Percentiles rank a stretch among this genome's conserved stretches.
Evolutionary conservation across 2,329 filamentous ascomycete genomes (phyloP).

Genomic region (Colletotrichum filicis): DNA sequence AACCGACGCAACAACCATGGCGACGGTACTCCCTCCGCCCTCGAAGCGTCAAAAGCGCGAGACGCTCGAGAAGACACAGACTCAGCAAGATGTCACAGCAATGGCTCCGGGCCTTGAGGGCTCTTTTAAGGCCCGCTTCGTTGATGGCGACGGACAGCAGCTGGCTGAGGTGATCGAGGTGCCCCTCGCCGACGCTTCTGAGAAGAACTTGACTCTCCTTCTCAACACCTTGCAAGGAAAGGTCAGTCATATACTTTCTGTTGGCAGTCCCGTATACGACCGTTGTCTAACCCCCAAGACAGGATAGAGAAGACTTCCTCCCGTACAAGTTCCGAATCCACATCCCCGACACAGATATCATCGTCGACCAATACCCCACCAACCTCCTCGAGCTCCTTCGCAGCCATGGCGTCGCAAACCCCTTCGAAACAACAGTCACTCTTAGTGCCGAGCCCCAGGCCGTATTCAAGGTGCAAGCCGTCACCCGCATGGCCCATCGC

Average conservation of each 20-base stretch:
- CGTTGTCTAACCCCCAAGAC: constrained; percentile 14
- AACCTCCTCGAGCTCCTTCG: constrained; percentile 66
- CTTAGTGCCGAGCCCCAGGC: constrained; percentile 82
- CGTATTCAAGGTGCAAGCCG: constrained; percentile 91
- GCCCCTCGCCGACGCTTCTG: constrained; percentile 84
- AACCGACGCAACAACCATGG: constrained; percentile 62
- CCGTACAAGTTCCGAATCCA: constrained; percentile 72
- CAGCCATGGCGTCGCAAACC: constrained; percentile 66
- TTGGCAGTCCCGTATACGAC: neutral
- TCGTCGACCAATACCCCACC: constrained; percentile 66
- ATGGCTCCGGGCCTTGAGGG: constrained; percentile 77
- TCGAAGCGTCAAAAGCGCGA: constrained; percentile 89
- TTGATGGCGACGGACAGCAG: constrained; percentile 82
- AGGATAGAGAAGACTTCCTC: constrained; percentile 68
- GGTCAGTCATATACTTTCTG: constrained; percentile 56
- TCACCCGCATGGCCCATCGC: constrained; percentile 87
- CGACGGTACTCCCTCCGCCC: constrained; percentile 84
- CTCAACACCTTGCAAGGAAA: constrained; percentile 86
- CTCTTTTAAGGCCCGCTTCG: constrained; percentile 86
- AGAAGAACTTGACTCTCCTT: constrained; percentile 89
- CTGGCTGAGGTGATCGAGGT: constrained; percentile 77
- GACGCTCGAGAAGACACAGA: constrained; percentile 74
- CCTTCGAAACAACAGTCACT: constrained; percentile 65
- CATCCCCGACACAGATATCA: constrained; percentile 62
- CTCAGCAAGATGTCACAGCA: constrained; percentile 79